Percentiles rank a stretch among this genome's conserved stretches.
These are phyloP conservation scores for Acrodontium crateriforme DNA, from an alignment of 2,329 filamentous ascomycete genomes.

Conservation along the genomic window DNA sequence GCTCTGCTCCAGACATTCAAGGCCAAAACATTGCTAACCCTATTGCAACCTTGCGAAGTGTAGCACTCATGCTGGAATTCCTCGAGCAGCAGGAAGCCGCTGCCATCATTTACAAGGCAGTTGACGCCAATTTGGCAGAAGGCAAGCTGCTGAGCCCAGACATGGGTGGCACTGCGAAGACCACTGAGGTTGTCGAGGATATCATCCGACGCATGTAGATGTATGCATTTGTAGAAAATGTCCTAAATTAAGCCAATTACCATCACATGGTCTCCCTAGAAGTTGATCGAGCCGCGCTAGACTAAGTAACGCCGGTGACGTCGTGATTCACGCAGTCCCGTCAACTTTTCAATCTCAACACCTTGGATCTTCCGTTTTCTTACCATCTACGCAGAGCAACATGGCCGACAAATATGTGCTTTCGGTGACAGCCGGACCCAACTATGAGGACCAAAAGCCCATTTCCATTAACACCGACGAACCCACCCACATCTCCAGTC, in stretches of 20 bases:
- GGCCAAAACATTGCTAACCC: slow-evolving; percentile 89
- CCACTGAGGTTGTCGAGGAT: slow-evolving; percentile 75
- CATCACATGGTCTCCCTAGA: no score
- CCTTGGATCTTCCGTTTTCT: no score
- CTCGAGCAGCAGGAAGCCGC: slow-evolving; percentile 76
- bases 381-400: no score
- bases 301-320: no score
- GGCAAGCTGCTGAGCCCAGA: slow-evolving; percentile 75
- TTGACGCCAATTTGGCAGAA: slow-evolving; percentile 79
- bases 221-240: neutral
- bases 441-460: slow-evolving; percentile 59
- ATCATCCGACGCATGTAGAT: slow-evolving; percentile 65
- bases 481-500: slow-evolving; percentile 48
- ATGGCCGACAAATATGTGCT: slow-evolving; percentile 63
- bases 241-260: neutral
- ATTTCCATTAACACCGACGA: slow-evolving; percentile 62
- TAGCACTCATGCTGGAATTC: slow-evolving; percentile 94
- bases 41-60: slow-evolving; percentile 82
- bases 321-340: no score
- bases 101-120: slow-evolving; percentile 77
- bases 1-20: slow-evolving; percentile 89
- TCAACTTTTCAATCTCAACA: no score
- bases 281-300: no score
- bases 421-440: slow-evolving; percentile 65
- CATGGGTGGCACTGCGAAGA: slow-evolving; percentile 74